phyloP scores from a whole-genome alignment of 2,329 filamentous ascomycete genomes.

The Pyricularia grisea region DNA sequence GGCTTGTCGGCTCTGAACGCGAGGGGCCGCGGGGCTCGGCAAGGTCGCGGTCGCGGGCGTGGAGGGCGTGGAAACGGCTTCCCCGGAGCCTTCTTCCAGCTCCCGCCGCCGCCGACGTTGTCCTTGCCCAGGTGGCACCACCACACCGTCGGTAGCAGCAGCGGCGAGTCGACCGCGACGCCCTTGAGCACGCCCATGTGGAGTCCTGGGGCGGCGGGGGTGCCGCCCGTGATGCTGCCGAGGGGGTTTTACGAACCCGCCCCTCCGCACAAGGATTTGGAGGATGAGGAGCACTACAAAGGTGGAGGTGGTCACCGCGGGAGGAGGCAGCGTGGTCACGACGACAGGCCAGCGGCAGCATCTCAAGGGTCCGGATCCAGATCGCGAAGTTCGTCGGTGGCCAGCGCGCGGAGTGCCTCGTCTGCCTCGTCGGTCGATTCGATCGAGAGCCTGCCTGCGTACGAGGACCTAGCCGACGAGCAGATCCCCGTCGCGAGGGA shows the following conservation, averaged over 20 bases:
- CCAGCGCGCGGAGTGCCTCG: constrained; percentile 22
- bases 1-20: constrained; percentile 1
- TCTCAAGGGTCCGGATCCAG: not conserved
- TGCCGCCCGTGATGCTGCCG: not conserved
- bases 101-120: not conserved
- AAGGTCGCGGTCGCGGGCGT: not conserved
- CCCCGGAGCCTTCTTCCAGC: not conserved
- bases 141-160: not conserved
- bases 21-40: not conserved
- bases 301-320: not conserved
- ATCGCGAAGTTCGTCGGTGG: constrained; percentile 14
- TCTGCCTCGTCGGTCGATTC: constrained; percentile 28
- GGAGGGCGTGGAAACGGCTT: not conserved
- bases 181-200: not conserved
- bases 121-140: not conserved
- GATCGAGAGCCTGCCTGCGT: constrained; percentile 43
- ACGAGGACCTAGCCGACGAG: constrained; percentile 36
- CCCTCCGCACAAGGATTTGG: not conserved
- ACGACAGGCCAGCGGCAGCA: no score
- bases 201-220: no score
- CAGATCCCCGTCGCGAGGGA: constrained; percentile 37
- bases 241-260: not conserved
- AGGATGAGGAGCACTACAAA: not conserved
- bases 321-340: not conserved
- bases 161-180: not conserved